phyloP scores from a whole-genome alignment of 2,329 filamentous ascomycete genomes.

The Aspergillus bombycis region DNA sequence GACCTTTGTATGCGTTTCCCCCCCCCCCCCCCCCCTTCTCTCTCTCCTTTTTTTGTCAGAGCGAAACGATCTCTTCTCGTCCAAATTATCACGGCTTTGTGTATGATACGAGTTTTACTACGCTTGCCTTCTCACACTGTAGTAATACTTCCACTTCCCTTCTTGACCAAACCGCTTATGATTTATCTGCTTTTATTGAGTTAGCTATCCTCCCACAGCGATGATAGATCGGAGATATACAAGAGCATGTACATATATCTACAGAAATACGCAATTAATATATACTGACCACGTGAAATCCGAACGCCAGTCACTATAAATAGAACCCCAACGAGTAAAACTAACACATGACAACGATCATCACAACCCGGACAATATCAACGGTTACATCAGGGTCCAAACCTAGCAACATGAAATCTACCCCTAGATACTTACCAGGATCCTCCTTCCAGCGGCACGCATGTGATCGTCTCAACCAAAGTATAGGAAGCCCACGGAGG shows the following conservation, averaged over 20 bases:
- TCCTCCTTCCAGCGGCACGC: background rate
- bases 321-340: background rate
- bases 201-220: background rate
- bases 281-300: background rate
- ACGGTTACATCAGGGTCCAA: background rate
- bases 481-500: background rate
- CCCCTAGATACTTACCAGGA: background rate
- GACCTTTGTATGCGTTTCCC: background rate
- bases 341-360: background rate
- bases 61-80: slow-evolving; percentile 3
- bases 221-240: background rate
- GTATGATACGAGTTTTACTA: slow-evolving; percentile 5
- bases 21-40: background rate
- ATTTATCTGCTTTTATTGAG: background rate
- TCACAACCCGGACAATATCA: background rate
- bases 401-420: background rate
- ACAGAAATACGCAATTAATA: background rate
- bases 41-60: background rate
- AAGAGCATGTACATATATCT: background rate
- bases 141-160: background rate
- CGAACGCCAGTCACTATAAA: background rate
- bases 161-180: background rate
- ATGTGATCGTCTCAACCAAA: background rate
- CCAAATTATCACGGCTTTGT: background rate
- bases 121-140: background rate